These are phyloP conservation scores for Chlamydomonas asymmetrica DNA, from an alignment of 139 green algal genomes.

Conservation along the genomic window DNA sequence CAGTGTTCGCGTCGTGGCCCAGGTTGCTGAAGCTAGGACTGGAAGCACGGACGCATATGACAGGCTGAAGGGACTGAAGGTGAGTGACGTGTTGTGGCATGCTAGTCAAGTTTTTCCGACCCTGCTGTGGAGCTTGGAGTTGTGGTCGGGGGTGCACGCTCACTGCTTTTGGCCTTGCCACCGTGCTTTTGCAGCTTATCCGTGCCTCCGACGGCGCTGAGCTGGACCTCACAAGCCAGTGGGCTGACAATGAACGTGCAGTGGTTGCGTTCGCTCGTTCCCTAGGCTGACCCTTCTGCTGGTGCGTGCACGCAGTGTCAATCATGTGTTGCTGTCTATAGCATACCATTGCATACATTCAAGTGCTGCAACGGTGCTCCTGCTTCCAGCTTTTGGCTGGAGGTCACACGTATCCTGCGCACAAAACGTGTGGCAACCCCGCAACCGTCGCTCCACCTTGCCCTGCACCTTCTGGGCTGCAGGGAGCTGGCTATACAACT, in stretches of 20 bases:
- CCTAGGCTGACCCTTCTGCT: slow-evolving; percentile 85
- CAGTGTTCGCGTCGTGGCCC: neutral
- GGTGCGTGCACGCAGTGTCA: slow-evolving; percentile 21
- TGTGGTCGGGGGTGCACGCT: too few species aligned
- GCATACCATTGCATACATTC: neutral
- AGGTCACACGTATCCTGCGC: neutral
- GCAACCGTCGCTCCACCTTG: neutral
- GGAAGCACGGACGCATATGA: slow-evolving; percentile 9
- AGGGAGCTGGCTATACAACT: slow-evolving; percentile 80
- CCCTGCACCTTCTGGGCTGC: neutral
- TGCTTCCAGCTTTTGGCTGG: neutral
- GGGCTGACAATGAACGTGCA: slow-evolving; percentile 53
- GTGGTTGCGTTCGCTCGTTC: slow-evolving; percentile 67
- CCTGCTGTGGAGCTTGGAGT: too few species aligned
- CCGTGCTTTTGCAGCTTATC: slow-evolving; percentile 51
- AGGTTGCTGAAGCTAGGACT: neutral
- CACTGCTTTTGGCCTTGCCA: too few species aligned
- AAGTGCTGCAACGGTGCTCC: neutral
- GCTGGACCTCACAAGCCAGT: slow-evolving; percentile 55
- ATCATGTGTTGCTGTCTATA: neutral
- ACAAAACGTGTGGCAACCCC: neutral
- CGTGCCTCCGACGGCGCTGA: slow-evolving; percentile 42
- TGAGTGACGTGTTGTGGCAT: too few species aligned
- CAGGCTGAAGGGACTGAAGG: slow-evolving; percentile 20
- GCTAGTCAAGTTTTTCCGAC: too few species aligned